A percentile compares a stretch with the other conserved stretches of the same genome.
These are phyloP conservation scores for Fragilaria radians DNA, from an alignment of 108 stramenopile genomes.

Conservation along the genomic window DNA sequence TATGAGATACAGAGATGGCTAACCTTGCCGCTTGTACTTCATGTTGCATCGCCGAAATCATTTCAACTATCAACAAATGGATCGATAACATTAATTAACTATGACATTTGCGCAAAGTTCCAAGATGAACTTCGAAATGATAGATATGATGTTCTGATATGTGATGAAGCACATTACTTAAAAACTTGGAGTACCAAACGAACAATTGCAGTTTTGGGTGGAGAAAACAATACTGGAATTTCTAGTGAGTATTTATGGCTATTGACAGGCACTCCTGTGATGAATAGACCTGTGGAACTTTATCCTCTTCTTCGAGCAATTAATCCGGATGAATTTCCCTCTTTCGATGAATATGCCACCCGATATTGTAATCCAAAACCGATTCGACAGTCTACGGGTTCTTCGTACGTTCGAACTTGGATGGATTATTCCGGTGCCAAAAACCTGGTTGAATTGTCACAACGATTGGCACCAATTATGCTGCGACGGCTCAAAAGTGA, in stretches of 20 bases:
- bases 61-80: background rate
- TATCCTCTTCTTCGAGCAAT: slow-evolving; percentile 17
- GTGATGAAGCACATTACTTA: slow-evolving; percentile 28
- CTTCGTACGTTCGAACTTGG: too few species aligned
- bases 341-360: background rate
- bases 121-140: background rate
- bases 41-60: background rate
- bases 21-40: background rate
- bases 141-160: slow-evolving; percentile 18
- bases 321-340: background rate
- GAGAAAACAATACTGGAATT: slow-evolving; percentile 4
- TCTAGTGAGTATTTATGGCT: slow-evolving; percentile 19
- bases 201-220: slow-evolving; percentile 19
- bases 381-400: background rate
- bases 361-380: slow-evolving; percentile 13
- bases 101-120: slow-evolving; percentile 16
- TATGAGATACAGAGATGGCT: slow-evolving; percentile 15
- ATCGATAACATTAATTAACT: slow-evolving; percentile 13
- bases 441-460: slow-evolving; percentile 13
- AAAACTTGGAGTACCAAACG: slow-evolving; percentile 15
- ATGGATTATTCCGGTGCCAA: background rate
- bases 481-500: slow-evolving; percentile 62
- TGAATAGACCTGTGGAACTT: slow-evolving; percentile 17
- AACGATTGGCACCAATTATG: slow-evolving; percentile 46
- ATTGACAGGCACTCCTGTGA: slow-evolving; percentile 28